Conservation (phyloP, 768 basidiomycete species). For the Paxillus involutus region DNA sequence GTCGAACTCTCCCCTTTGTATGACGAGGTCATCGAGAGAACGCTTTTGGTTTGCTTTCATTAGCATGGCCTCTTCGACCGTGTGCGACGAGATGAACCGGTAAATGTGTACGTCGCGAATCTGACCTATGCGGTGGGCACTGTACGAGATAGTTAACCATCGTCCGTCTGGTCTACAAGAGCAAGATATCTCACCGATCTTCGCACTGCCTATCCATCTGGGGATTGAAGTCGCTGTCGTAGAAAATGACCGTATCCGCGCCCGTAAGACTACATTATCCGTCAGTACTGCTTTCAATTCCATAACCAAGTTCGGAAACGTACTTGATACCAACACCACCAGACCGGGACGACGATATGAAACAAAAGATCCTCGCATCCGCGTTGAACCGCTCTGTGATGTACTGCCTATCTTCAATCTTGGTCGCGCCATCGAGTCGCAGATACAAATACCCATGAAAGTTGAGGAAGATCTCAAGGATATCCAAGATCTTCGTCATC, state of each 20-base stretch:
- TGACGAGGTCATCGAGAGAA: conserved; percentile 85
- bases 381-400: conserved; percentile 87
- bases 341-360: conserved; percentile 81
- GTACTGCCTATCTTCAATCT: conserved; percentile 91
- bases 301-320: conserved; percentile 28
- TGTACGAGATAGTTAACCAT: conserved; percentile 26
- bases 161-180: background rate
- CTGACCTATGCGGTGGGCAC: conserved; percentile 98
- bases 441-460: conserved; percentile 93
- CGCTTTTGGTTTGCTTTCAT: conserved; percentile 98
- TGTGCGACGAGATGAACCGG: conserved; percentile 85
- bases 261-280: conserved; percentile 59
- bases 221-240: conserved; percentile 96
- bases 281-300: conserved; percentile 19
- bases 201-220: conserved; percentile 98
- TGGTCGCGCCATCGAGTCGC: conserved; percentile 92
- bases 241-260: conserved; percentile 96
- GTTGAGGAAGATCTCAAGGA: conserved; percentile 90
- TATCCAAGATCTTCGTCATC: conserved; percentile 93
- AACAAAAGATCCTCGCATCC: conserved; percentile 78
- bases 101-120: conserved; percentile 96
- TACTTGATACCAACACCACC: conserved; percentile 95
- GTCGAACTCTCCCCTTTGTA: conserved; percentile 92
- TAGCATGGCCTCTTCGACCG: conserved; percentile 95
- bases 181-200: conserved; percentile 60